phyloP scores from a whole-genome alignment of 2,329 filamentous ascomycete genomes.

The Apiospora arundinis region DNA sequence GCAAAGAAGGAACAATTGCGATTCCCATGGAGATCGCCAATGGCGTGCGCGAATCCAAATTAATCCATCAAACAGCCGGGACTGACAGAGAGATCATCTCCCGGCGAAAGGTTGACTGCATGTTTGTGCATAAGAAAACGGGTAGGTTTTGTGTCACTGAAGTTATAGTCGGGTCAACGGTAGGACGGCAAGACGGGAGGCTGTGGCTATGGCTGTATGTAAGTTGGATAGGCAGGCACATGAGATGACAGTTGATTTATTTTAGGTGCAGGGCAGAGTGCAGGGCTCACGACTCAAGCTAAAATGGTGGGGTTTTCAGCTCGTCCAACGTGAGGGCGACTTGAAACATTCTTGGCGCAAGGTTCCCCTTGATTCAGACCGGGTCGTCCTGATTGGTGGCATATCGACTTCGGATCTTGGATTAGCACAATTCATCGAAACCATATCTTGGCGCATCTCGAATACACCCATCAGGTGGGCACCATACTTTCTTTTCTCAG shows the following conservation, averaged over 20 bases:
- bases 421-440: too few species aligned
- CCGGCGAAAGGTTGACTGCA: background rate
- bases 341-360: background rate
- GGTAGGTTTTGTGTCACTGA: background rate
- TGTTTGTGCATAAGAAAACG: background rate
- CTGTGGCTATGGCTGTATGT: too few species aligned
- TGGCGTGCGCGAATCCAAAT: background rate
- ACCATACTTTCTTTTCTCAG: too few species aligned
- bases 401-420: too few species aligned
- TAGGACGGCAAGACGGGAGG: too few species aligned
- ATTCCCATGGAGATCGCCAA: background rate
- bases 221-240: background rate
- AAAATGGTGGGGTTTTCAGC: conserved; percentile 7
- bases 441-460: too few species aligned
- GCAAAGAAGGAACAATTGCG: background rate
- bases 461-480: too few species aligned
- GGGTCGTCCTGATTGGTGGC: too few species aligned
- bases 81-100: background rate
- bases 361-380: too few species aligned
- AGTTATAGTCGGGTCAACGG: too few species aligned
- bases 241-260: conserved; percentile 12
- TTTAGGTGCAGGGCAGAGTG: too few species aligned
- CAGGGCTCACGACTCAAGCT: background rate
- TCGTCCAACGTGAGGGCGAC: background rate
- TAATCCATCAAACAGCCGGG: background rate